Percentiles rank a stretch among this genome's conserved stretches.
Evolutionary conservation across 1,284 basidiomycete species (phyloP).

Genomic region (Trichosporon asahii): DNA sequence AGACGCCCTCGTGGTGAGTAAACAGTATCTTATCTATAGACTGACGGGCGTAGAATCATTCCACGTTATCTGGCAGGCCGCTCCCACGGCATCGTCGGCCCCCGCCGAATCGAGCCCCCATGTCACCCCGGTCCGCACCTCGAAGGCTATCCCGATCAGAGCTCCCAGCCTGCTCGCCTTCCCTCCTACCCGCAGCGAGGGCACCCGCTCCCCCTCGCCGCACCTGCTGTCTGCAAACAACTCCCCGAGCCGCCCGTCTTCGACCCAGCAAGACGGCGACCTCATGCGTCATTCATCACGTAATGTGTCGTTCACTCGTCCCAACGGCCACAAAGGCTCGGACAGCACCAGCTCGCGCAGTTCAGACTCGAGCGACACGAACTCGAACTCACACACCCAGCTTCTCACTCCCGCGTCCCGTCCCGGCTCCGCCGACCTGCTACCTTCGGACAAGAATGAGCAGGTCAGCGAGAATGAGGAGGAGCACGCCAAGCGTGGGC

Average conservation of each 20-base stretch:
- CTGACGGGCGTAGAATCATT: slow-evolving; percentile 30
- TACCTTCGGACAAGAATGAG: slow-evolving; percentile 18
- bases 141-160: slow-evolving; percentile 47
- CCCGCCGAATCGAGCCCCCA: slow-evolving; percentile 14
- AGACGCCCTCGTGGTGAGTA: slow-evolving; percentile 39
- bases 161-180: slow-evolving; percentile 46
- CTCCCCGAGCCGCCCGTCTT: slow-evolving; percentile 5
- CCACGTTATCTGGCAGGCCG: slow-evolving; percentile 44
- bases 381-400: slow-evolving; percentile 36
- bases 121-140: slow-evolving; percentile 36
- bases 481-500: slow-evolving; percentile 17
- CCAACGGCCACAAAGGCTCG: slow-evolving; percentile 21
- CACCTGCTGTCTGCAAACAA: slow-evolving; percentile 33
- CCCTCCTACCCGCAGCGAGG: slow-evolving; percentile 39
- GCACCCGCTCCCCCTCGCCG: slow-evolving; percentile 21
- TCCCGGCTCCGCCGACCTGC: slow-evolving; percentile 42
- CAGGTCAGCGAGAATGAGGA: slow-evolving; percentile 13
- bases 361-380: slow-evolving; percentile 36
- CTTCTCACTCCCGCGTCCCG: slow-evolving; percentile 44
- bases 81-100: slow-evolving; percentile 17
- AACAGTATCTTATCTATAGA: neutral
- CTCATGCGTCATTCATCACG: slow-evolving; percentile 12
- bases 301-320: slow-evolving; percentile 11
- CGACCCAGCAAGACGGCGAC: slow-evolving; percentile 1
- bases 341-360: slow-evolving; percentile 32